Evolutionary conservation across 108 stramenopile species (phyloP), one percentile per base, ranked within the genome.

Genomic region (Aurantiochytrium sp.): DNA sequence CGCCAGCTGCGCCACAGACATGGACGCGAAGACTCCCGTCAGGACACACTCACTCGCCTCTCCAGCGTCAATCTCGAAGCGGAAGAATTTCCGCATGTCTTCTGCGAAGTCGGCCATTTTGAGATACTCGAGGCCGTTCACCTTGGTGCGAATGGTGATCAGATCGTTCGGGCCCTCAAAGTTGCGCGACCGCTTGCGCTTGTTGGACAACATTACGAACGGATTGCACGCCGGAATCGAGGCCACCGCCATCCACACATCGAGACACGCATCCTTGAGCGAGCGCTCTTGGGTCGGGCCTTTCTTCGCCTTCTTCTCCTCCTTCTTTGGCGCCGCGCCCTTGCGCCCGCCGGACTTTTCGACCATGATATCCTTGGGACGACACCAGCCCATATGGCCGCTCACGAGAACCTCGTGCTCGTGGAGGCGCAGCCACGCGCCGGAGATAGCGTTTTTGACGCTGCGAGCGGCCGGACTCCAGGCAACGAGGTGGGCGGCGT

Each of bases 161-260:
- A 93, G 55, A 45, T 93, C 93, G 90, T 91, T 91, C 52, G 92
- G 93, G 34, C 86, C 55, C 68, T 87, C 87, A 45, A 92, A 52
- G 48, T 89, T 48, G 8, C 36, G 8, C 15, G 15, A 48, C 85
- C 92, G 92, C 37, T 88, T 81, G 8, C 68, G 88, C 27, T 90
- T 48, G 22, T 85, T 69, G 4, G 87, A 87, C 32, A n/a, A 59
- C 12, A 89, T 87, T 12, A 19, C 8, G 32, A 86, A 86, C 24
- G 59, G 59, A 6, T 65, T 30, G 32, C 32, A 30, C 59, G 59
- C 59, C 10, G 59, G 59, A 65, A 65, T 30, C 2, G 34, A 30
- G 8, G 32, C 10, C 8, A 65, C 10, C 2, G 27, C 34, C 15
- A 32, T 12, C 34, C 27, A 65, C 10, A 65, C 6, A 10, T 30